Base-by-base conservation (phyloP, 2,329 filamentous ascomycete genomes). In the Colletotrichum horii region DNA sequence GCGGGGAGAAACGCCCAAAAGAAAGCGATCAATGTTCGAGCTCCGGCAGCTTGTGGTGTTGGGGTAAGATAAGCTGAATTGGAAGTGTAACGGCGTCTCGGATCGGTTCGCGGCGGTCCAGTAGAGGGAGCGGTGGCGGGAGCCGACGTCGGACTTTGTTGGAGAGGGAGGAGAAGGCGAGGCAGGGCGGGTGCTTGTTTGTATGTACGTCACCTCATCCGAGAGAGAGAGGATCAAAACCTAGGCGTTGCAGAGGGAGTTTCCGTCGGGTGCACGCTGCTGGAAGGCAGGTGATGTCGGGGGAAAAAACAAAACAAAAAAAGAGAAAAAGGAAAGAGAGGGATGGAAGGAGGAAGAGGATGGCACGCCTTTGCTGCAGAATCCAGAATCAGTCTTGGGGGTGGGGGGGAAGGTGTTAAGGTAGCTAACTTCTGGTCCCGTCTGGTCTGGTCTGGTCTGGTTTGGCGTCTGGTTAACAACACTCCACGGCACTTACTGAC, bases 1-100 rank as follows among this genome's bases (percentile, higher is more conserved):
- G 66, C 69, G 76, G 72, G 74, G 70, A 70, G 56, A 69, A 58
- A 48, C 66, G 34, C 36, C 38, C n/a, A 76, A 76, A 70, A 76
- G 71, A 67, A 65, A 66, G 55, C 30, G 62, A 66, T 70, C 71
- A 66, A 34, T 32, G 32, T 71, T 66, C 36, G 74, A 77, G 64
- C 62, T 69, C 56, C 58, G 43, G 43, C 24, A 52, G 64, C 36
- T 34, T 24, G 43, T 52, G 43, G 43, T 52, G 34, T 74, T 71
- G 71, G 71, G 71, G 71, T 74, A 75, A 28, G 60, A 71, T 56
- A 15, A 52, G 43, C 43, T 52, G 43, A 52, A 52, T 52, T 62
- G 52, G 28, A 24, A 55, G 38, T 66, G 26, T 58, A 64, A 64
- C 56, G 64, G 56, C 38, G 62, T 75, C 24, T 67, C 72, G 68